Evolutionary conservation across 768 basidiomycete genomes (phyloP), one percentile per base, ranked within the genome.

Genomic region (Collybia sordida): DNA sequence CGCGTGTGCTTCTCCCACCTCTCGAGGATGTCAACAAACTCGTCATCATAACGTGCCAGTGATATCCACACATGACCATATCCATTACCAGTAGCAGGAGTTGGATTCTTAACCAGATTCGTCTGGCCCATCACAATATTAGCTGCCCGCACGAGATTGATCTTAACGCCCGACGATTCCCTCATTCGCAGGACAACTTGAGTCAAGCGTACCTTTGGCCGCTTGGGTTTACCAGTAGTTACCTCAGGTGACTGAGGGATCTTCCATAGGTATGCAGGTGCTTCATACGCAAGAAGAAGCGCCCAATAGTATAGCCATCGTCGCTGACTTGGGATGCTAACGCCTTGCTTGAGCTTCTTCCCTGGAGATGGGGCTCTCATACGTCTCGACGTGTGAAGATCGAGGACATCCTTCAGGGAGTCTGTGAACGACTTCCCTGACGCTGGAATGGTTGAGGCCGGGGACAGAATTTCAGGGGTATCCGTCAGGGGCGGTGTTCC

Each of bases 251-350:
- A 34, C 45, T 64, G 47, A 47, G 51, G 54, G 3, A 62, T 55
- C 9, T 66, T 59, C 78, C 79, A 83, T 44, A 85, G 64, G 21
- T 75, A 72, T 2, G 65, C 51, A 3, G 85, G 86, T 0, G 74
- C 81, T 35, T 79, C 77, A 41, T 77, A 71, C 3, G 78, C 70
- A 14, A 88, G 72, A n/a, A 85, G 60, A 9, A 83, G 72, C 0
- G 83, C 80, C 87, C 87, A 93, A 60, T 93, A 93, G 55, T 81
- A 77, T 4, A 94, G 69, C 75, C 84, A 92, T 17, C 91, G 82
- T 2, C 83, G 77, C 64, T 93, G 91, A 50, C 85, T 88, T 0
- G 90, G 86, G 55, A 93, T 93, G 53, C 84, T 88, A 37, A 91
- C 85, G 9, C 86, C 86, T 55, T 78, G 83, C 60, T 71, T 74